These are phyloP conservation scores for Astrephomene gubernaculifera DNA, from an alignment of 139 green algal species.

Conservation along the genomic window DNA sequence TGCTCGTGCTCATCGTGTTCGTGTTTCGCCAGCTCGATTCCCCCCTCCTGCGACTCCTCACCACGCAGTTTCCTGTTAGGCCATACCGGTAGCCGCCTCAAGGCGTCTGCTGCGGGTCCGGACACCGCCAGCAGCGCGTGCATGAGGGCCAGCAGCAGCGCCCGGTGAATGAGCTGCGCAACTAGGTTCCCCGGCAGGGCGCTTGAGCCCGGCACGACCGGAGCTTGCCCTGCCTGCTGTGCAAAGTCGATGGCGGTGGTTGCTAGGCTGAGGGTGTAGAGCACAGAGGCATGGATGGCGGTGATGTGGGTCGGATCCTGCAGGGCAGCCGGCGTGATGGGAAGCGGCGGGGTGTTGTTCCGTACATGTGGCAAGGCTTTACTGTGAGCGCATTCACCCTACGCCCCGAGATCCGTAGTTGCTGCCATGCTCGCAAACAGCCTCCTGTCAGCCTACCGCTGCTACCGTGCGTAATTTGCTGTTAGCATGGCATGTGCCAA, in stretches of 20 bases:
- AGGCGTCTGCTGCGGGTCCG: neutral
- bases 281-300: neutral
- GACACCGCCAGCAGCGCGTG: neutral
- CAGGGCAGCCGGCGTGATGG: neutral
- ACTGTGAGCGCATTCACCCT: too few relatives aligned
- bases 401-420: too few relatives aligned
- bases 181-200: neutral
- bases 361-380: too few relatives aligned
- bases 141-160: neutral
- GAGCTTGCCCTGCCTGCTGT: neutral
- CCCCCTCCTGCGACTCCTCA: too few relatives aligned
- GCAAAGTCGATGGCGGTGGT: neutral
- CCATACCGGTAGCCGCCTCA: too few relatives aligned
- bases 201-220: neutral
- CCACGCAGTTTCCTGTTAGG: too few relatives aligned
- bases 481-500: too few relatives aligned
- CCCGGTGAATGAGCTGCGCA: neutral
- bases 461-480: too few relatives aligned
- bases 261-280: slow-evolving; percentile 6
- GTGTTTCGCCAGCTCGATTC: too few relatives aligned
- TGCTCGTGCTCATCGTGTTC: neutral
- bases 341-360: neutral
- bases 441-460: too few relatives aligned
- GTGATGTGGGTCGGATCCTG: neutral
- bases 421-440: too few relatives aligned